Conservation (phyloP, 139 green algal genomes). For the Chlorella ohadii region DNA sequence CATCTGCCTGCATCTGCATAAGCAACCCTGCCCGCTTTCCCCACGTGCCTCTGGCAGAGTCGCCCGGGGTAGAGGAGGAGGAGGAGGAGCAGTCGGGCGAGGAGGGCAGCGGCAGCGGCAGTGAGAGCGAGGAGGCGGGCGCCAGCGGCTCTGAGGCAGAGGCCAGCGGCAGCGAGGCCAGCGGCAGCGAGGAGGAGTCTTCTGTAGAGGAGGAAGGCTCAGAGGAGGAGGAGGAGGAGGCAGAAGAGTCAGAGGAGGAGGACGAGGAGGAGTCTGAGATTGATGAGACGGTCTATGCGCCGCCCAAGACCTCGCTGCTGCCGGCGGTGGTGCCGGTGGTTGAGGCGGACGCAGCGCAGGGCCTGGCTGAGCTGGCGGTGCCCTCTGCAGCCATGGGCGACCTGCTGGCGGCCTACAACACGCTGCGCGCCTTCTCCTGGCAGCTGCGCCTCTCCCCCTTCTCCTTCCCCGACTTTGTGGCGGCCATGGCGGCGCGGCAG, state of each 20-base stretch:
- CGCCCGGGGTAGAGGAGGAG: not conserved
- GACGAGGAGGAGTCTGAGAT: conserved; percentile 32
- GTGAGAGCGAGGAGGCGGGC: not conserved
- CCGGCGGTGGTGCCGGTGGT: not conserved
- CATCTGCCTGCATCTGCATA: not conserved
- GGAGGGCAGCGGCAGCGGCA: not conserved
- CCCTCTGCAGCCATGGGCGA: conserved; percentile 46
- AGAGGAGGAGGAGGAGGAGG: conserved; percentile 18
- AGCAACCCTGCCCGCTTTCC: not conserved
- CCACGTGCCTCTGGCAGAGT: not conserved
- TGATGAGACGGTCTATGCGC: conserved; percentile 1
- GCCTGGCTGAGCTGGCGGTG: conserved; percentile 5
- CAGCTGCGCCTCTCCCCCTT: conserved; percentile 81
- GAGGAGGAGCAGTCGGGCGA: not conserved
- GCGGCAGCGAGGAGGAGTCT: not conserved
- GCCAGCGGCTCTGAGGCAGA: conserved; percentile 22
- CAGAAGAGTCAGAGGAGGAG: not conserved
- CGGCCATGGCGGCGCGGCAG: conserved; percentile 41
- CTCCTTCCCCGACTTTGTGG: conserved; percentile 57
- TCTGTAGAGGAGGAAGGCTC: not conserved
- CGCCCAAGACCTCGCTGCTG: conserved; percentile 9
- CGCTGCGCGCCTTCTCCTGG: conserved; percentile 82
- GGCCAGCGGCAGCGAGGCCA: not conserved
- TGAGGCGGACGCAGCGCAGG: conserved; percentile 17
- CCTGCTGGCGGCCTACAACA: conserved; percentile 63